These are phyloP conservation scores for Pseudocercospora pini-densiflorae DNA, from an alignment of 2,329 filamentous ascomycete species.

Conservation along the genomic window DNA sequence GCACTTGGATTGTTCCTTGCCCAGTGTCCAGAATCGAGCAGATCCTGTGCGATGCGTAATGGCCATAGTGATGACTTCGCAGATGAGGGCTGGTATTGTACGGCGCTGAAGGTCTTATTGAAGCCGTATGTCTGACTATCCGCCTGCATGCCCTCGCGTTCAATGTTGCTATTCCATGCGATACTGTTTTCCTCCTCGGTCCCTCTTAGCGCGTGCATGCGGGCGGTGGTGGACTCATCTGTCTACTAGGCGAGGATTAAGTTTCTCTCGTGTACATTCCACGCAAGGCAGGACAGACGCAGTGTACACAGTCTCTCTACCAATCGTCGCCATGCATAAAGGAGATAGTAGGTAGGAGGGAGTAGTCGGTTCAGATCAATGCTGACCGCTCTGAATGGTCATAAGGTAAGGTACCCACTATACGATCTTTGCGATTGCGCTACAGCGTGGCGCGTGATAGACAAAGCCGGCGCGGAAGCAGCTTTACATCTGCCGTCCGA, in stretches of 20 bases:
- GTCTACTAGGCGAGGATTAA: background rate
- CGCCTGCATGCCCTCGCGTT: background rate
- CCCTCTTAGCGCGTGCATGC: background rate
- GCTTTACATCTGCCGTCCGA: background rate
- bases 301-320: background rate
- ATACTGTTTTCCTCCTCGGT: background rate
- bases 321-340: background rate
- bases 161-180: background rate
- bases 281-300: background rate
- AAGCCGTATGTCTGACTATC: background rate
- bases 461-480: background rate
- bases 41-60: constrained; percentile 22
- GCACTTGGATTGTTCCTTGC: constrained; percentile 14
- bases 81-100: background rate
- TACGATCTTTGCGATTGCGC: background rate
- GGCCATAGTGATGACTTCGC: constrained; percentile 19
- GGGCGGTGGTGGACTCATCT: background rate
- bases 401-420: constrained; percentile 1
- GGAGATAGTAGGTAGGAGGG: background rate
- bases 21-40: constrained; percentile 16
- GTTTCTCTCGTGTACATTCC: background rate
- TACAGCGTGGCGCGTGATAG: constrained; percentile 1
- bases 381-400: constrained; percentile 3
- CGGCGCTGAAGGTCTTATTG: constrained; percentile 3
- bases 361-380: background rate